Conservation (phyloP, 163 green algal genomes). For the Chlorella variabilis region DNA sequence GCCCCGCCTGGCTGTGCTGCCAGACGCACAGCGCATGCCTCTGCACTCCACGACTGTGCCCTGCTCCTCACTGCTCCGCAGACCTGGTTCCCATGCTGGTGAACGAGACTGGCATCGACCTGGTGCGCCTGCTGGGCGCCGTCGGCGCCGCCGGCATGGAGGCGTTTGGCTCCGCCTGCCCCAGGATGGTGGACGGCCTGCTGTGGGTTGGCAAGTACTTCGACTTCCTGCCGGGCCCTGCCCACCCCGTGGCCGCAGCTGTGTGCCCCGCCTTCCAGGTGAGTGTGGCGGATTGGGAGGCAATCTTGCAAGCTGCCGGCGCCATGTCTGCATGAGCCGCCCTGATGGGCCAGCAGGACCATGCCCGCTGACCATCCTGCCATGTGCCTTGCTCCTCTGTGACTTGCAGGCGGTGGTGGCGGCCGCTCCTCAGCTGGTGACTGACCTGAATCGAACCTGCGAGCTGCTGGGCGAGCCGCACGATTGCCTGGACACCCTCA, state of each 20-base stretch:
- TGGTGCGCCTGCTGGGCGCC: not conserved
- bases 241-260: not conserved
- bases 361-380: too few species aligned
- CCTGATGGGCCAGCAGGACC: too few species aligned
- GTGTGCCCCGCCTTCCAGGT: constrained; percentile 1
- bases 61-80: not conserved
- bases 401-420: not conserved
- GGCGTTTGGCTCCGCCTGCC: not conserved
- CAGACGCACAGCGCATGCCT: too few species aligned
- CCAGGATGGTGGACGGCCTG: not conserved
- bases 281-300: not conserved
- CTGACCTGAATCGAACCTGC: not conserved
- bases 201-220: constrained; percentile 7
- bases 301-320: too few species aligned
- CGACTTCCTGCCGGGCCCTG: not conserved
- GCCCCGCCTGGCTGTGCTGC: too few species aligned
- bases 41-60: too few species aligned
- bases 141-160: not conserved
- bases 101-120: not conserved
- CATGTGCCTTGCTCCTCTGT: not conserved
- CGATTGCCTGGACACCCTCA: not conserved
- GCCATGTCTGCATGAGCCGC: too few species aligned
- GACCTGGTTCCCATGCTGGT: not conserved
- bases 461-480: not conserved
- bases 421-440: not conserved